Evolutionary conservation across 1,284 basidiomycete genomes (phyloP), one percentile per base, ranked within the genome.

Genomic region (Singerocomus inundabilis): DNA sequence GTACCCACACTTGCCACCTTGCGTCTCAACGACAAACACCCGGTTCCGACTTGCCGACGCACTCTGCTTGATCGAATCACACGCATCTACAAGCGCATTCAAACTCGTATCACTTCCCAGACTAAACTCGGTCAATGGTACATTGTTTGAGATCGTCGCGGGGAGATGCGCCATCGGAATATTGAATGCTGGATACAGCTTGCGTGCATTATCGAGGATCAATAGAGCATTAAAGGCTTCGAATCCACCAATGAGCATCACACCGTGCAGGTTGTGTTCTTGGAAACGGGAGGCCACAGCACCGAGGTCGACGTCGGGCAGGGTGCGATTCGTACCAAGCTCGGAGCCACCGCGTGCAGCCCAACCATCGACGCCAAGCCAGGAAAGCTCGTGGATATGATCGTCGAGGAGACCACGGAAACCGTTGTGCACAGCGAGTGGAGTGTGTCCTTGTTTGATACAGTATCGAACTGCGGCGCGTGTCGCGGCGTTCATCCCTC

Each of bases 401-500:
- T 95, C 93, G 53, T 98, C 91, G 21, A 98, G 81, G 8, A 99
- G 77, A 30, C 96, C 96, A 35, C 85, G 84, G 79, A 98, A 98
- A 25, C 97, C 95, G 68, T 98, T 99, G 76, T 95, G 85, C 59
- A 99, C 85, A 0, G 86, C 92, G 28, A 98, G 76, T 13, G 95
- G 89, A 18, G 81, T 89, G 70, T 99, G 96, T 1, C 97, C 96
- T 63, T 93, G 89, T 53, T 85, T 84, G 55, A 96, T 75, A 67
- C 94, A 98, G 75, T 93, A 98, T 15, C 96, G 88, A 7, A 92
- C 93, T 1, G 93, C 93, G 30, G 95, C 88, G 39, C 96, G 87
- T 0, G 94, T 98, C 0, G 96, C 96, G 1, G 95, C 95, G 67
- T 99, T 98, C 93, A 99, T 98, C 11, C 97, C 96, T 49, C 96